Evolutionary conservation across 805 yeast species (phyloP), one percentile per base, ranked within the genome.

Genomic region (Candida palmyrensis): DNA sequence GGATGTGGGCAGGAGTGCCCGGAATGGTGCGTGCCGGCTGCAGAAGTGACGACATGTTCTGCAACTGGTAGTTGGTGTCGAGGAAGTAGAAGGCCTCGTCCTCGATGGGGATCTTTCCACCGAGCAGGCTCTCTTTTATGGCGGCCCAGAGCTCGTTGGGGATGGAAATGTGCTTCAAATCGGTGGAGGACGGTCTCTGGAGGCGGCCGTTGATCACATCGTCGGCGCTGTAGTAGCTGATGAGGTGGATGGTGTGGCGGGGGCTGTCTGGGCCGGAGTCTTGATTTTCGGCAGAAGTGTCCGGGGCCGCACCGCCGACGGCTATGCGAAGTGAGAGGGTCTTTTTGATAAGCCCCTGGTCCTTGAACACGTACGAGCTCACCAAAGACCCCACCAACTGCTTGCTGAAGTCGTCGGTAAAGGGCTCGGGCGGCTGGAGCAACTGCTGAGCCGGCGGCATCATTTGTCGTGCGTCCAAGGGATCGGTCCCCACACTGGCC

Each of bases 321-420:
- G 32, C 18, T 6, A 29, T 13, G n/a, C 77, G 71, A 17, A 86
- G 65, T 1, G 87, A 76, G 39, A 87, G 62, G 0, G 97, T 85
- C 55, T 88, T 87, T 55, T 89, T 89, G 39, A 87, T 76, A 29
- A 89, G 66, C 0, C 96, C 96, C 28, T 70, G 68, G 29, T 75
- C 79, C 48, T 79, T 79, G 49, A 79, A 81, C 9, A 78, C 78
- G 47, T 77, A 79, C 0, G 79, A 69, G 22, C 74, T 73, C 15
- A 73, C 75, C 27, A 75, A 56, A 0, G 81, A 75, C 15, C 73
- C 76, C 3, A 77, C 51, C 4, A 68, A 51, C 27, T 37, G 37
- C 25, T 43, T 46, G 20, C 29, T 41, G 22, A 37, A 38, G 14
- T 44, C 47, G 21, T 28, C 19, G 15, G 12, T 30, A 14, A 33